Percentiles rank a stretch among this genome's conserved stretches.
phyloP scores from a whole-genome alignment of 2,329 filamentous ascomycete genomes.

The Basipetospora sp. region DNA sequence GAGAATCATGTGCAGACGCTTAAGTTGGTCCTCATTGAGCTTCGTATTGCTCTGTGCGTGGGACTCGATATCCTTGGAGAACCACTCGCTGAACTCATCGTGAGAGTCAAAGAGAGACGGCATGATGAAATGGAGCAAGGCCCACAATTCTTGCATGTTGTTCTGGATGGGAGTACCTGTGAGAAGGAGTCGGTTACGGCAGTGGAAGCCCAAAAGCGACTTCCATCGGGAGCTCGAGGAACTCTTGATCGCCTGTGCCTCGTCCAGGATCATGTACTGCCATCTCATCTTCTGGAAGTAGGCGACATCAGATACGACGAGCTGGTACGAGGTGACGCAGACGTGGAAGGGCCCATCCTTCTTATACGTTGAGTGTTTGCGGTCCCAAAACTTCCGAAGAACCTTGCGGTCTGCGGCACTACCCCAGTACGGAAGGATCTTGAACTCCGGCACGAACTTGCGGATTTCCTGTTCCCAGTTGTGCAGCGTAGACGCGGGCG shows the following conservation, averaged over 20 bases:
- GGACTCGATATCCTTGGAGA: constrained; percentile 91
- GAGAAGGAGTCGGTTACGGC: constrained; percentile 80
- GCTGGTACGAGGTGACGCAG: constrained; percentile 88
- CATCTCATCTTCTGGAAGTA: constrained; percentile 99
- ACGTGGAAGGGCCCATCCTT: constrained; percentile 92
- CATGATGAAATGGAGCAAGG: constrained; percentile 97
- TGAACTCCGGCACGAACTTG: constrained; percentile 85
- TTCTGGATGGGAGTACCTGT: constrained; percentile 98
- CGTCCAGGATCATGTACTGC: constrained; percentile 99
- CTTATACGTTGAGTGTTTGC: constrained; percentile 90
- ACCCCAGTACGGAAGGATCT: constrained; percentile 95
- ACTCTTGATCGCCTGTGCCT: constrained; percentile 97
- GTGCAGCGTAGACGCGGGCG: constrained; percentile 88
- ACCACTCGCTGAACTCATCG: constrained; percentile 88
- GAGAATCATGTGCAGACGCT: constrained; percentile 93
- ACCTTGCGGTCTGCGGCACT: constrained; percentile 88
- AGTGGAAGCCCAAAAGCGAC: constrained; percentile 82
- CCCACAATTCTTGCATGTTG: constrained; percentile 99
- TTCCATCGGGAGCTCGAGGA: constrained; percentile 96
- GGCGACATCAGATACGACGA: constrained; percentile 87
- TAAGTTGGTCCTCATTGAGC: constrained; percentile 93
- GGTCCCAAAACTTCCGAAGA: constrained; percentile 95
- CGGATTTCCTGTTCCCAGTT: constrained; percentile 99
- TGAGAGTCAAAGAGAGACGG: constrained; percentile 93
- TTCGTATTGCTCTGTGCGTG: constrained; percentile 99